Conservation (phyloP, 306 rosid species). For the Prunus salicina region DNA sequence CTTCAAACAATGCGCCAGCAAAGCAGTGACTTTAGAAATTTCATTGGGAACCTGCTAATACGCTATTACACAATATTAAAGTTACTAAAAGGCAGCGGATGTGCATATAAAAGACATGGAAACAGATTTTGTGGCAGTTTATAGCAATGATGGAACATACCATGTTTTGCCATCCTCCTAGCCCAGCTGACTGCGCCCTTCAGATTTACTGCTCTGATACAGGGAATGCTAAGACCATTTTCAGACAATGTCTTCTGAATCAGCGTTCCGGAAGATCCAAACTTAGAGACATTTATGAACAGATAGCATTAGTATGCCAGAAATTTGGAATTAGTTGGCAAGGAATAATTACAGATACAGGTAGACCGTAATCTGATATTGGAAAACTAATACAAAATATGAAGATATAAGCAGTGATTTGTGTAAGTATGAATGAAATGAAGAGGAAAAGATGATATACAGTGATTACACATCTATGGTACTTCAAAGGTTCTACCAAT, state of each 20-base stretch:
- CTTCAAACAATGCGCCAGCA: neutral
- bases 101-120: neutral
- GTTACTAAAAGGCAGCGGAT: neutral
- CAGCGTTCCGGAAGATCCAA: constrained; percentile 21
- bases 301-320: neutral
- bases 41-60: neutral
- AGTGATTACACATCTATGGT: constrained; percentile 35
- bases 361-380: neutral
- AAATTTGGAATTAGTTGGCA: neutral
- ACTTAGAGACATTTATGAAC: constrained; percentile 14
- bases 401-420: neutral
- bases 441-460: constrained; percentile 17
- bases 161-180: constrained; percentile 25
- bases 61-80: neutral
- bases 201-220: constrained; percentile 21
- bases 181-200: constrained; percentile 24
- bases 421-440: neutral
- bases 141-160: constrained; percentile 1
- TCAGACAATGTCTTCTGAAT: constrained; percentile 27
- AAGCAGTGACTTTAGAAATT: no score
- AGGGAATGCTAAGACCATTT: constrained; percentile 30
- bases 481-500: constrained; percentile 26
- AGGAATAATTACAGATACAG: neutral
- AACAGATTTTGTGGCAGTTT: neutral
- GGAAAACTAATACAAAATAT: neutral